Conservation (phyloP, 179 eudicot genomes). For the Corrigiola litoralis region DNA sequence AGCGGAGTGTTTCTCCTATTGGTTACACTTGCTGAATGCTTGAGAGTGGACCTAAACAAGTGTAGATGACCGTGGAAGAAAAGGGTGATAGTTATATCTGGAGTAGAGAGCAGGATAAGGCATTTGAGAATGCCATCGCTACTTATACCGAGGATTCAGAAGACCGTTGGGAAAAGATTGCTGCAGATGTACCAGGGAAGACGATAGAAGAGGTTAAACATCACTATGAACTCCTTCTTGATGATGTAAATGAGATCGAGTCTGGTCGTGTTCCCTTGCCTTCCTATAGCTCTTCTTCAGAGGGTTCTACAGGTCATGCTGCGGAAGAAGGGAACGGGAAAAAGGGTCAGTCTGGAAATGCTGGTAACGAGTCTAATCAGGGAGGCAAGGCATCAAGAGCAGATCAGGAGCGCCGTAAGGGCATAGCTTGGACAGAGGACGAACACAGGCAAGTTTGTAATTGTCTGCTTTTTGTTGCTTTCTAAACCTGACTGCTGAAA, state of each 20-base stretch:
- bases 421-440: slow-evolving; percentile 98
- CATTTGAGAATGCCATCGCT: slow-evolving; percentile 89
- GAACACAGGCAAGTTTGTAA: slow-evolving; percentile 69
- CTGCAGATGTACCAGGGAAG: slow-evolving; percentile 79
- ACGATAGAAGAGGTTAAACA: slow-evolving; percentile 64
- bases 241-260: slow-evolving; percentile 70
- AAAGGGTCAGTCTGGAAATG: slow-evolving; percentile 50
- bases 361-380: slow-evolving; percentile 43
- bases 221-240: slow-evolving; percentile 78
- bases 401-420: slow-evolving; percentile 92
- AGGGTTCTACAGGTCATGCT: slow-evolving; percentile 45
- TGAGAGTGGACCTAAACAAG: slow-evolving; percentile 15
- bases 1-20: slow-evolving; percentile 8
- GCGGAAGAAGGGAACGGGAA: slow-evolving; percentile 56
- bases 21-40: slow-evolving; percentile 17
- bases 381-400: slow-evolving; percentile 60
- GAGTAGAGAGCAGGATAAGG: slow-evolving; percentile 89
- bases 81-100: slow-evolving; percentile 38
- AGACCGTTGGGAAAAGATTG: slow-evolving; percentile 87
- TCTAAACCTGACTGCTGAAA: background rate
- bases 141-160: slow-evolving; percentile 52
- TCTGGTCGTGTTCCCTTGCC: slow-evolving; percentile 71
- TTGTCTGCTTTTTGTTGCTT: slow-evolving; percentile 2
- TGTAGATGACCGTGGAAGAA: slow-evolving; percentile 36
- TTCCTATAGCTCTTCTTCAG: slow-evolving; percentile 43